phyloP scores from a whole-genome alignment of 768 basidiomycete species.

The Amanita subjunquillea region DNA sequence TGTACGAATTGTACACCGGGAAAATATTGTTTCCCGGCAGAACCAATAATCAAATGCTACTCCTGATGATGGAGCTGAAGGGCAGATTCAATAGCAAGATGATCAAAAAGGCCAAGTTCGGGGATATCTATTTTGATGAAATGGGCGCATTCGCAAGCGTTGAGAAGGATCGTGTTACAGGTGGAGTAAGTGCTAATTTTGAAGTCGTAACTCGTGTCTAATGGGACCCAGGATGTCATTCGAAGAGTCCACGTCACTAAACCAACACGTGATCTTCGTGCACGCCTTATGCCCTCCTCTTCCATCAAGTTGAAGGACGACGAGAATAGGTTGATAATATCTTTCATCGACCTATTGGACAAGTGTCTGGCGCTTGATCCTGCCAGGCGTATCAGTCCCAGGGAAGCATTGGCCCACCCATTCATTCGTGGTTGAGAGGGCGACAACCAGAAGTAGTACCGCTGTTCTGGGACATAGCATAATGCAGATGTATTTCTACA shows the following conservation, averaged over 20 bases:
- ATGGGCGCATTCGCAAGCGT: conserved; percentile 78
- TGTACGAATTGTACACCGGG: conserved; percentile 93
- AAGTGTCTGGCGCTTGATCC: conserved; percentile 87
- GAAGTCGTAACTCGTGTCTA: not conserved
- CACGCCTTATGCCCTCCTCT: conserved; percentile 72
- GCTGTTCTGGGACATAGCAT: not conserved
- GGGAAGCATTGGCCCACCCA: conserved; percentile 80
- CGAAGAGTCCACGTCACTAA: conserved; percentile 79
- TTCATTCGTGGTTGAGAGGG: conserved; percentile 52
- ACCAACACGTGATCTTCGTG: conserved; percentile 69
- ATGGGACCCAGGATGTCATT: conserved; percentile 54
- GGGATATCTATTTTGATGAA: conserved; percentile 89
- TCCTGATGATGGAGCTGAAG: conserved; percentile 96
- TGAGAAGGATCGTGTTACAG: conserved; percentile 77
- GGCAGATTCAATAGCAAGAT: conserved; percentile 88
- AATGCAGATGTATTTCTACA: not conserved
- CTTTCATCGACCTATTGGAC: conserved; percentile 87
- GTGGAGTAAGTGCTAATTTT: conserved; percentile 47
- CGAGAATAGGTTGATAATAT: conserved; percentile 66
- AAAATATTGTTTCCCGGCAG: conserved; percentile 97
- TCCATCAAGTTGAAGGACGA: conserved; percentile 80
- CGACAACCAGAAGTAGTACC: too few relatives aligned
- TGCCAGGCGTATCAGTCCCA: conserved; percentile 74
- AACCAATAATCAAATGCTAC: conserved; percentile 95
- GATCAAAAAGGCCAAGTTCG: conserved; percentile 93